These are phyloP conservation scores for Auriscalpium microsporum DNA, from an alignment of 768 basidiomycete genomes.

Conservation along the genomic window DNA sequence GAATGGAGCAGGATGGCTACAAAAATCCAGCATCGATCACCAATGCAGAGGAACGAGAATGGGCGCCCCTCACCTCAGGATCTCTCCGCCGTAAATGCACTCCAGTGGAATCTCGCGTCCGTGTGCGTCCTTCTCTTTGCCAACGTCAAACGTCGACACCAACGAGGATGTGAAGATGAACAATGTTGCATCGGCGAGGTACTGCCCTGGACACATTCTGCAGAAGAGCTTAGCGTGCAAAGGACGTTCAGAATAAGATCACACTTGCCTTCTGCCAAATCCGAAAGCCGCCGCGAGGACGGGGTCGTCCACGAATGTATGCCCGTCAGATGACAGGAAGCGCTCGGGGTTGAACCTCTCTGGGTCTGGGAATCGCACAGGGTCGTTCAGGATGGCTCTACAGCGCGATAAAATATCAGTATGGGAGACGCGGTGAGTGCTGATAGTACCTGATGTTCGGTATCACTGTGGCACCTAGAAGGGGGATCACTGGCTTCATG, in stretches of 20 bases:
- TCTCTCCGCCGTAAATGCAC: background rate
- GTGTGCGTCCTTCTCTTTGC: background rate
- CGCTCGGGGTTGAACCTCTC: slow-evolving; percentile 13
- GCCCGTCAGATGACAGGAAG: slow-evolving; percentile 3
- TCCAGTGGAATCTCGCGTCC: background rate
- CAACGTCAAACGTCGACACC: background rate
- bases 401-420: background rate
- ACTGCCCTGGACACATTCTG: background rate
- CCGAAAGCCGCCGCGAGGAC: slow-evolving; percentile 1
- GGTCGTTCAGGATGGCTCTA: slow-evolving; percentile 8
- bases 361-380: slow-evolving; percentile 12
- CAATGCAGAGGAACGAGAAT: background rate
- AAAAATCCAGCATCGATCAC: background rate
- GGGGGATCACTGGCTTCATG: background rate
- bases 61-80: background rate
- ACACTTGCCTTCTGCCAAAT: slow-evolving; percentile 1
- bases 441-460: background rate
- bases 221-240: background rate
- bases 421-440: no score
- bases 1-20: background rate
- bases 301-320: background rate
- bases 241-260: background rate
- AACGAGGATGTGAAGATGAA: background rate
- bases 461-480: background rate
- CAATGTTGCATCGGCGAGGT: background rate